Evolutionary conservation across 2,329 filamentous ascomycete genomes (phyloP), one percentile per base, ranked within the genome.

Genomic region (Cladosporium sp.): DNA sequence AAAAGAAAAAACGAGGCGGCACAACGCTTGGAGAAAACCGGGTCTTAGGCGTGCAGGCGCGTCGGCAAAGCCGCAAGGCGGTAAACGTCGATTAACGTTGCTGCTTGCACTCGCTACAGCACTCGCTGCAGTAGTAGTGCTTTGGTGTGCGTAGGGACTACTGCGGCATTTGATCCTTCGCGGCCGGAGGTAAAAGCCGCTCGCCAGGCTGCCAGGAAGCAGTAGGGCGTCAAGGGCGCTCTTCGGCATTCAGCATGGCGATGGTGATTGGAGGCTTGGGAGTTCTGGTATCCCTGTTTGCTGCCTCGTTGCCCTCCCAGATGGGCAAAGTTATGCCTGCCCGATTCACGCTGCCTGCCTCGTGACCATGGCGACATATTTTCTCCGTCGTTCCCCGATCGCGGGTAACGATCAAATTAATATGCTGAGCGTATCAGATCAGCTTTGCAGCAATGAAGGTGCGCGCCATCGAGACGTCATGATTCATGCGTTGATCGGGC

Each of bases 141-240:
- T 53, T 52, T 12, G 12, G 28, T 53, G 23, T n/a, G 49, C 28
- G 49, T 29, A 53, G 26, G 49, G 49, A 52, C 23, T 29, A 53
- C 49, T 53, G 26, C 49, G 49, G 49, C 49, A 29, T 29, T 5
- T 53, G 49, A 53, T 53, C 49, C 49, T 53, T 53, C 49, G 49
- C 14, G 49, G 49, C 23, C 23, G 49, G 49, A 53, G 28, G 23
- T 6, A 21, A 29, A 53, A 53, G 49, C 49, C 49, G 49, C 49
- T 53, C 49, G 40, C 40, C 40, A 46, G 40, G 40, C 28, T 26
- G n/a, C 40, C 8, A 46, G 40, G 40, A 7, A 46, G 40, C 40
- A 46, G 40, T 46, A 46, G 40, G 40, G 40, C 40, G 40, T 46
- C 40, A 21, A 46, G 40, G 40, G 40, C n/a, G 40, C 23, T 53